Evolutionary conservation across 2,329 filamentous ascomycete genomes (phyloP).

Genomic region (Penicillium italicum): DNA sequence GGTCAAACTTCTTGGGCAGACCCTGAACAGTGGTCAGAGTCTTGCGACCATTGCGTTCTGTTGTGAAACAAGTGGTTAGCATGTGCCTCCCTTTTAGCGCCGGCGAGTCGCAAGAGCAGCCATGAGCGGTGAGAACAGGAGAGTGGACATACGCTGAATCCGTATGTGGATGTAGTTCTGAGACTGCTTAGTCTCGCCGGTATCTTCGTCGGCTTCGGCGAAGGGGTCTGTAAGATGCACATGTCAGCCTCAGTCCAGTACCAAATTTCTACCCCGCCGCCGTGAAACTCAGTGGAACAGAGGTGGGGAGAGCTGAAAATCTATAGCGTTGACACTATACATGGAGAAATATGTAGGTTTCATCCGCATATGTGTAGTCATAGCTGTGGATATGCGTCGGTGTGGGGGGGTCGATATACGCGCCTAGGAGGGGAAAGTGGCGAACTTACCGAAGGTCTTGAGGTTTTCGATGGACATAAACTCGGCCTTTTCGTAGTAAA

Average conservation of each 20-base stretch:
- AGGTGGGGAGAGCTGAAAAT: slow-evolving; percentile 2
- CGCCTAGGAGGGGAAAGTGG: slow-evolving; percentile 27
- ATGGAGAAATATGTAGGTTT: not conserved
- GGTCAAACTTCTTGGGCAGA: slow-evolving; percentile 97
- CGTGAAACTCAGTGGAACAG: slow-evolving; percentile 12
- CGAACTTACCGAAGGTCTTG: slow-evolving; percentile 81
- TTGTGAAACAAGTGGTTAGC: slow-evolving; percentile 25
- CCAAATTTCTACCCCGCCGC: slow-evolving; percentile 38
- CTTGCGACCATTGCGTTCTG: slow-evolving; percentile 99
- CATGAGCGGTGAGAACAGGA: not conserved
- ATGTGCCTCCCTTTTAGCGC: slow-evolving; percentile 8
- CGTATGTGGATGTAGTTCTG: slow-evolving; percentile 99
- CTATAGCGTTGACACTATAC: not conserved
- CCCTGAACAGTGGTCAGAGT: slow-evolving; percentile 99
- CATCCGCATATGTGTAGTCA: not conserved
- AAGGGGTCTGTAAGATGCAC: slow-evolving; percentile 75
- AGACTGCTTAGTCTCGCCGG: slow-evolving; percentile 88
- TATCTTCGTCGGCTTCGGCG: slow-evolving; percentile 99
- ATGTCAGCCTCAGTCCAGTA: slow-evolving; percentile 34
- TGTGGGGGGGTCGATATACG: slow-evolving; percentile 8
- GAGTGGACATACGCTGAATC: slow-evolving; percentile 79
- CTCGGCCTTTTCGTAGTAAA: slow-evolving; percentile 65
- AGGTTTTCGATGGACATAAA: slow-evolving; percentile 99
- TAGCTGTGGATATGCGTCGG: slow-evolving; percentile 5
- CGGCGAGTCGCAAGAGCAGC: slow-evolving; percentile 2